Base-by-base conservation (phyloP, 2,329 filamentous ascomycete species). In the Eutypa lata region DNA sequence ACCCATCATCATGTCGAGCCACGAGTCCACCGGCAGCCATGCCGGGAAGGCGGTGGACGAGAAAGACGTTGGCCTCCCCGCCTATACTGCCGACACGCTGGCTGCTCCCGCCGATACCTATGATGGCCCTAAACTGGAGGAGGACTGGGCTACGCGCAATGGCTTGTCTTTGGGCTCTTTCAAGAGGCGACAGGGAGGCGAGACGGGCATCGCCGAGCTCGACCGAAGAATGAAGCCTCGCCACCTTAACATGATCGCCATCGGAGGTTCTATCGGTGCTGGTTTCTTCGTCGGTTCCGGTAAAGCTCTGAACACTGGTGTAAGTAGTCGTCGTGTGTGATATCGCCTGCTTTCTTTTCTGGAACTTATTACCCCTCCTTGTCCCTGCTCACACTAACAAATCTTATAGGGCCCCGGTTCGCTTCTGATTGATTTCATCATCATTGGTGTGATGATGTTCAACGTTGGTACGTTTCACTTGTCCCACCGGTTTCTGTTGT, bases 261-360 rank as follows among this genome's bases (percentile, higher is more conserved):
- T 80, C 44, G 77, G 78, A 57, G 78, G 78, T 56, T 80, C 78
- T 22, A 84, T 84, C 45, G 81, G 81, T 64, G 81, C 81, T 55
- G 81, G 81, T 69, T 82, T 84, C 73, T 84, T 83, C 68, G 81
- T 84, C 56, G 80, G 81, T 61, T 81, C 78, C 11, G 80, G 80
- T 54, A 65, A 71, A 56, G 79, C 78, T 51, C 70, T 84, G 13
- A 57, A 60, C 55, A 75, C 63, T 22, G 79, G 79, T 67, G 73
- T 74, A 68, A 57, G 71, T 42, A 22, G 18, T 22, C 18, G 18
- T 31, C 38, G 19, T 11, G 13, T 10, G 38, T 11, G 11, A 14
- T 40, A 19, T 24, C 13, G 14, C 13, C n/a, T 47, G 16, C 47
- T 48, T n/a, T n/a, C n/a, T n/a, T n/a, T n/a, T n/a, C n/a, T n/a